Conservation (phyloP, 208 protist genomes). For the Acanthamoeba lenticulata region DNA sequence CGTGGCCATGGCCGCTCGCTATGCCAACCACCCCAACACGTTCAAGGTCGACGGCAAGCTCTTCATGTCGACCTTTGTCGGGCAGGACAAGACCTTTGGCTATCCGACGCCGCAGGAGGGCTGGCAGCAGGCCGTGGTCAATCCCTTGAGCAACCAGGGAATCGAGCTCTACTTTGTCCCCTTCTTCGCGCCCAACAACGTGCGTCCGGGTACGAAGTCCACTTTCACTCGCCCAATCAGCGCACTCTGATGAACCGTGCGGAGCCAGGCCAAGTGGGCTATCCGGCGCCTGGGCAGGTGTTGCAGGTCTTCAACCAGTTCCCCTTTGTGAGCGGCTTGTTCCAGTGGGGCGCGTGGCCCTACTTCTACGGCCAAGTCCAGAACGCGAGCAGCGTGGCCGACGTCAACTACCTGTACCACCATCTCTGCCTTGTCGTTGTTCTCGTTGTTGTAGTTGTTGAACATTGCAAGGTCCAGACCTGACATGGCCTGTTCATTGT, state of each 20-base stretch:
- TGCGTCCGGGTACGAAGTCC: not conserved
- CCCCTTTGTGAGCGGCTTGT: not conserved
- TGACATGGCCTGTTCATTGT: no score
- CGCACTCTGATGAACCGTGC: not conserved
- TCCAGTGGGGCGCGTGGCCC: conserved; percentile 40
- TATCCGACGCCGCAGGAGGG: conserved; percentile 31
- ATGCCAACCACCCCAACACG: conserved; percentile 40
- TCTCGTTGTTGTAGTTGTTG: no score
- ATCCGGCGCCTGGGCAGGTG: not conserved
- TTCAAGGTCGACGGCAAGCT: conserved; percentile 56
- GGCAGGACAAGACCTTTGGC: conserved; percentile 21
- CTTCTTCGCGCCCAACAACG: conserved; percentile 40
- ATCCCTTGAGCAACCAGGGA: not conserved
- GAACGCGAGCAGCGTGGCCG: not conserved
- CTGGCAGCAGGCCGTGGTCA: conserved; percentile 15
- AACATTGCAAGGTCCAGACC: no score
- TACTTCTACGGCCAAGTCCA: conserved; percentile 20
- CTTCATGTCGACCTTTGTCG: conserved; percentile 11
- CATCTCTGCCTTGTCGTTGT: not conserved
- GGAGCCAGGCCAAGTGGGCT: not conserved
- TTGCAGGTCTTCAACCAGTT: not conserved
- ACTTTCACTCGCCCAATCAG: not conserved
- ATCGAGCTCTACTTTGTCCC: conserved; percentile 14
- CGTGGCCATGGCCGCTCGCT: not conserved
- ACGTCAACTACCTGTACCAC: conserved; percentile 1